These are phyloP conservation scores for Hyparrhenia diplandra DNA, from an alignment of 176 grass and related monocot genomes.

Conservation along the genomic window DNA sequence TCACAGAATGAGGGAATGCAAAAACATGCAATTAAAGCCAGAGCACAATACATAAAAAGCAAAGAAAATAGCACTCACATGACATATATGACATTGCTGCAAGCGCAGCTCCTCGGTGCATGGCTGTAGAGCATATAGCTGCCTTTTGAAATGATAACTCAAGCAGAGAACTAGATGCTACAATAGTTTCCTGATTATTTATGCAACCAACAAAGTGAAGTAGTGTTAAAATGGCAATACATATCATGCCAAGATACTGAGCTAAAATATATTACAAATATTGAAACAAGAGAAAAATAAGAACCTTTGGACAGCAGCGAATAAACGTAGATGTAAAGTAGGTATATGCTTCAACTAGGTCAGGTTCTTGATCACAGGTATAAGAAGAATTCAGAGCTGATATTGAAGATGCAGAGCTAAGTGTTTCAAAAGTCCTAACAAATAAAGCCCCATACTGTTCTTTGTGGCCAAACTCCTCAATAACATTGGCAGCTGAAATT, in stretches of 20 bases:
- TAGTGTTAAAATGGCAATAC: conserved; percentile 4
- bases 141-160: conserved; percentile 90
- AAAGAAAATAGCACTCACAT: conserved; percentile 50
- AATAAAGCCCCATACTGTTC: conserved; percentile 68
- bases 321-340: conserved; percentile 83
- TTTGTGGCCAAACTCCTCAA: conserved; percentile 92
- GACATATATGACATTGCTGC: conserved; percentile 93
- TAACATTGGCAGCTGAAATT: conserved; percentile 66
- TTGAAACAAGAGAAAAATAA: conserved; percentile 18
- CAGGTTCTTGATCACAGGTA: conserved; percentile 93
- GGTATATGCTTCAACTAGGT: conserved; percentile 86
- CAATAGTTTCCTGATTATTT: conserved; percentile 59
- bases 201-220: conserved; percentile 24
- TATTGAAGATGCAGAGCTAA: conserved; percentile 76
- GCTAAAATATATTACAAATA: not conserved
- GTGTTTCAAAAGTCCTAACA: conserved; percentile 76
- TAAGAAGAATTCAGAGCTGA: conserved; percentile 80
- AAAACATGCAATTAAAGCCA: not conserved
- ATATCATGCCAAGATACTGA: conserved; percentile 19
- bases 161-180: conserved; percentile 63
- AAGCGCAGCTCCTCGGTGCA: conserved; percentile 83
- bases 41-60: conserved; percentile 17
- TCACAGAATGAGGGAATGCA: not conserved
- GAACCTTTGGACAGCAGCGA: conserved; percentile 83
- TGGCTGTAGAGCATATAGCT: conserved; percentile 83